Base-by-base conservation (phyloP, 805 yeast species). In the Candida multigemmis region DNA sequence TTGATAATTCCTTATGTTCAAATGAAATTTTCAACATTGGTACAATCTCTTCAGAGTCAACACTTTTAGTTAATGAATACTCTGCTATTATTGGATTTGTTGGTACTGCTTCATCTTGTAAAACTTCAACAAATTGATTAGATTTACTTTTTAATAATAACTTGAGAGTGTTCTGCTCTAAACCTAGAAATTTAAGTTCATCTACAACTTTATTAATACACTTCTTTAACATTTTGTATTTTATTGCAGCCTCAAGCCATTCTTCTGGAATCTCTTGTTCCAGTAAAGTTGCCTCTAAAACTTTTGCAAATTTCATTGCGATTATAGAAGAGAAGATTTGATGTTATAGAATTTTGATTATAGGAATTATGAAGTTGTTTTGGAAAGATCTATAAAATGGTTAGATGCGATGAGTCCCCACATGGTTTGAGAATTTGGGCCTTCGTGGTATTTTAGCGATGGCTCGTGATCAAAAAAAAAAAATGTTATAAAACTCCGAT, bases 271-370 rank as follows among this genome's bases (percentile, higher is more conserved):
- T 59, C 3, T 67, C 64, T 25, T 74, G 78, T 29, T 69, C 77
- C 19, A 58, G 59, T 14, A 81, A 60, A 2, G 74, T 68, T 39
- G 76, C 72, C 42, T 80, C 79, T 31, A 77, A 68, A 5, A 70
- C 66, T 46, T 80, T 81, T 4, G 84, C 87, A 46, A 81, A 80
- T 63, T 80, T 81, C 89, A 81, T 81, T 14, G 26, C 15, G n/a
- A n/a, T n/a, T n/a, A n/a, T n/a, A n/a, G n/a, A n/a, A n/a, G n/a
- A n/a, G n/a, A n/a, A n/a, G n/a, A n/a, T n/a, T n/a, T n/a, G n/a
- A n/a, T n/a, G n/a, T n/a, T n/a, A n/a, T n/a, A n/a, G n/a, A n/a
- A n/a, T n/a, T n/a, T n/a, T n/a, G n/a, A n/a, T n/a, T n/a, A n/a
- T n/a, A n/a, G n/a, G n/a, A n/a, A n/a, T n/a, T n/a, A n/a, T n/a